Evolutionary conservation across 345 rosid genomes (phyloP), one percentile per base, ranked within the genome.

Genomic region (Leavenworthia alabamica): DNA sequence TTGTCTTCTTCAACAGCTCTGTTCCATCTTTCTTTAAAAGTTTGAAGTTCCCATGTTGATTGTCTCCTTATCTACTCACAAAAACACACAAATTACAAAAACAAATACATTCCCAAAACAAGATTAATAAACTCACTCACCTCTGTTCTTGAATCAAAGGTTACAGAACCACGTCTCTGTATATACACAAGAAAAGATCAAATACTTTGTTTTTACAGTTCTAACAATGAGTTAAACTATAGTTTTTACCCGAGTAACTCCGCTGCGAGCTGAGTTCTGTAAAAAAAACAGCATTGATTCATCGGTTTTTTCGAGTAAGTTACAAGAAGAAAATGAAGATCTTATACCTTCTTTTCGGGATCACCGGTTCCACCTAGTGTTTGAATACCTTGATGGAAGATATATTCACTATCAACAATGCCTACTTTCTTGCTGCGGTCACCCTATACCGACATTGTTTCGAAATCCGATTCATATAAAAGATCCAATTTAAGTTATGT

Each of bases 391-490:
- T 80, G 75, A 75, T 93, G 99, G 67, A 89, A 77, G 54, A 93
- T 73, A 53, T 83, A 93, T 78, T 93, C 91, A 0, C 88, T 82
- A 40, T 93, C 99, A 3, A 93, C 70, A n/a, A 93, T 71, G 12
- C 99, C 99, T 1, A 93, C 90, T 62, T 89, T 93, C 82, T 78
- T 84, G 35, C 96, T 81, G 4, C 97, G 96, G 42, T 87, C 96
- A 52, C 99, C 99, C 97, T 93, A 80, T 15, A 51, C 7, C 6
- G 1, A 52, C 32, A 26, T 44, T n/a, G n/a, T 23, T 41, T 32
- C 20, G 17, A 44, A 45, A 13, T n/a, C 42, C 8, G 11, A 9
- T 2, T 52, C 62, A 53, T 36, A 6, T n/a, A 22, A 9, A 47
- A 3, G 31, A 20, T 48, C 50, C 4, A 57, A 6, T 57, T 57